Evolutionary conservation across 1,284 basidiomycete species (phyloP).

Genomic region (Ceratobasidium sp.): DNA sequence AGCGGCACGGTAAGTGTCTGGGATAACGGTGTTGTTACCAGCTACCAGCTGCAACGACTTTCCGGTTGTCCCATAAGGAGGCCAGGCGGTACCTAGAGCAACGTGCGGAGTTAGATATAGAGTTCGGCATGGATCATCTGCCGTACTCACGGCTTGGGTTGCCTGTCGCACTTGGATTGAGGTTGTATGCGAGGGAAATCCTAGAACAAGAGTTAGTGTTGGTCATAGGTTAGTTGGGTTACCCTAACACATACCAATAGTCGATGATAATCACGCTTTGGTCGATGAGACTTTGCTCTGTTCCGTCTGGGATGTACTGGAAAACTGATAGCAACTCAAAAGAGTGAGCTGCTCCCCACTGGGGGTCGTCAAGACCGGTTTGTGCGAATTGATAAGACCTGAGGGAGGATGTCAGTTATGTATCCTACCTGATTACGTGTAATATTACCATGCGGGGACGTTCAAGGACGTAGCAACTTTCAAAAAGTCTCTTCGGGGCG

Average conservation of each 20-base stretch:
- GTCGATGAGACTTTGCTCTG: conserved; percentile 12
- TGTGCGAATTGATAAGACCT: conserved; percentile 41
- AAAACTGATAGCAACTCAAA: conserved; percentile 29
- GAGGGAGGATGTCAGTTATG: background rate
- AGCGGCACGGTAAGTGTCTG: conserved; percentile 11
- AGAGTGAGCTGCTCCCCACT: conserved; percentile 16
- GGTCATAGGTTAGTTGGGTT: background rate
- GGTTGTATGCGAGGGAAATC: conserved; percentile 36
- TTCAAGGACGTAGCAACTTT: background rate
- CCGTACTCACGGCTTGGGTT: conserved; percentile 21
- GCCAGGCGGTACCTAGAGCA: conserved; percentile 16
- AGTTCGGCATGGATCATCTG: background rate
- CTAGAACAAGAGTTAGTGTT: background rate
- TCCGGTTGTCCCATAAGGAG: background rate
- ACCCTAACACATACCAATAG: conserved; percentile 15
- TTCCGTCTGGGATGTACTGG: conserved; percentile 20
- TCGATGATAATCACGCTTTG: conserved; percentile 17
- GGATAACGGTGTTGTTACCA: conserved; percentile 30
- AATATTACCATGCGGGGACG: conserved; percentile 17
- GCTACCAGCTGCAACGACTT: conserved; percentile 16
- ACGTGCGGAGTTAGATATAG: background rate
- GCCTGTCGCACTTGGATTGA: conserved; percentile 18
- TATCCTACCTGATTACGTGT: too few relatives aligned
- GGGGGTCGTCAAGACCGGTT: conserved; percentile 16
- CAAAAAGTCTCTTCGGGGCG: conserved; percentile 33